These are phyloP conservation scores for Inonotus hispidus DNA, from an alignment of 1,284 basidiomycete species.

Conservation along the genomic window DNA sequence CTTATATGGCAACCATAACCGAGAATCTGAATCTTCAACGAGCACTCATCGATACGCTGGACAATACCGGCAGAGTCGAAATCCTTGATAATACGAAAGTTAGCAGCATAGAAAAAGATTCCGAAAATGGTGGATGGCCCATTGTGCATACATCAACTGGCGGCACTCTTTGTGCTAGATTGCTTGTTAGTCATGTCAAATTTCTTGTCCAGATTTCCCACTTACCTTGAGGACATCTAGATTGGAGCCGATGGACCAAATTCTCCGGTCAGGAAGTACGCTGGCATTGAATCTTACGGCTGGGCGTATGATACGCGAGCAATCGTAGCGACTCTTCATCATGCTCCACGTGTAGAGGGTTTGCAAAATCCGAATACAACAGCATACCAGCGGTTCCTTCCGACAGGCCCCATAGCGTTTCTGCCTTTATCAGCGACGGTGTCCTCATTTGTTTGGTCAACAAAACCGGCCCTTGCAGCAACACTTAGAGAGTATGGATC, in stretches of 20 bases:
- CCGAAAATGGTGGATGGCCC: slow-evolving; percentile 60
- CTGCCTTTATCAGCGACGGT: slow-evolving; percentile 75
- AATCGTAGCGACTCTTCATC: slow-evolving; percentile 84
- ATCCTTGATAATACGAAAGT: slow-evolving; percentile 69
- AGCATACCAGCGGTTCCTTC: slow-evolving; percentile 93
- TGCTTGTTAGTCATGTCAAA: slow-evolving; percentile 51
- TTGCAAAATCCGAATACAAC: slow-evolving; percentile 67
- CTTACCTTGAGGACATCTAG: slow-evolving; percentile 34
- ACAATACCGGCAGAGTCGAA: slow-evolving; percentile 38
- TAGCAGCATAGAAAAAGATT: slow-evolving; percentile 42
- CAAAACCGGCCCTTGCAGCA: slow-evolving; percentile 70
- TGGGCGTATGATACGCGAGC: slow-evolving; percentile 91
- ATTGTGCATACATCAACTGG: slow-evolving; percentile 65
- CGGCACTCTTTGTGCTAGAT: slow-evolving; percentile 55
- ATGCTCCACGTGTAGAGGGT: slow-evolving; percentile 49
- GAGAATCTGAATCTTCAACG: slow-evolving; percentile 91
- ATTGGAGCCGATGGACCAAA: slow-evolving; percentile 95
- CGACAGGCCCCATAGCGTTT: slow-evolving; percentile 94
- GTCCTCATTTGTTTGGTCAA: slow-evolving; percentile 96
- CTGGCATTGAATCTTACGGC: slow-evolving; percentile 84
- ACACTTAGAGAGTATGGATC: slow-evolving; percentile 67
- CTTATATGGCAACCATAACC: slow-evolving; percentile 73
- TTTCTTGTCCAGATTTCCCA: neutral
- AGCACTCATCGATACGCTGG: slow-evolving; percentile 61
- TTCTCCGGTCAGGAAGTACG: slow-evolving; percentile 88